Base-by-base conservation (phyloP, 768 basidiomycete genomes). In the Rhizopogon sp. region DNA sequence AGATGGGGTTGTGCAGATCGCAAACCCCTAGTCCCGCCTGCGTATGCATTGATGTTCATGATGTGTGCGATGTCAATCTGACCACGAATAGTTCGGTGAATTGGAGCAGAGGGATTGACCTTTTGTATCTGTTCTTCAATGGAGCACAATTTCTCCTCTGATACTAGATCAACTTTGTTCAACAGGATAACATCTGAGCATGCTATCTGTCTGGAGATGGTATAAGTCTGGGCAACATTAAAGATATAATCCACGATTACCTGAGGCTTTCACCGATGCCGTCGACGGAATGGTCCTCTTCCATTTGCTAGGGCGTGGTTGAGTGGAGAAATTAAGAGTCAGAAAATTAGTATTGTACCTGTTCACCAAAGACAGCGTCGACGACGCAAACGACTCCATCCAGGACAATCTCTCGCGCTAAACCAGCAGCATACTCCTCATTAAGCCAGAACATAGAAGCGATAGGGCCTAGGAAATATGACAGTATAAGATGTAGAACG, bases 371-470 rank as follows among this genome's bases (percentile, higher is more conserved):
- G 16, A 88, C 80, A 5, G 88, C 90, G 64, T 97, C 95, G 0
- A 97, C 89, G 11, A 98, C 89, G 58, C 92, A 94, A 7, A 97
- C 83, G 0, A 98, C 92, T 8, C 93, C 92, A 64, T 98, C 96
- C 1, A 92, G 76, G 8, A 78, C 70, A 54, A 92, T 91, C 60
- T 90, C 84, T 40, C 73, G 78, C 2, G 85, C 84, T 0, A 88
- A 75, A 0, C 87, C 88, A 20, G 65, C 74, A 0, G 88, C 77
- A 60, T 80, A 92, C 61, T 92, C 90, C 63, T 93, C 90, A 60
- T 92, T 93, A 35, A 83, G 81, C 90, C 90, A 93, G 66, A 92
- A 91, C 74, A 90, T 83, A 0, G 87, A 82, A 0, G 91, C 90
- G 52, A 93, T 93, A 2, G 90, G 88, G n/a, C 87, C 88, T 89